Evolutionary conservation across 1,284 basidiomycete genomes (phyloP).

Genomic region (Moesziomyces parantarcticus): DNA sequence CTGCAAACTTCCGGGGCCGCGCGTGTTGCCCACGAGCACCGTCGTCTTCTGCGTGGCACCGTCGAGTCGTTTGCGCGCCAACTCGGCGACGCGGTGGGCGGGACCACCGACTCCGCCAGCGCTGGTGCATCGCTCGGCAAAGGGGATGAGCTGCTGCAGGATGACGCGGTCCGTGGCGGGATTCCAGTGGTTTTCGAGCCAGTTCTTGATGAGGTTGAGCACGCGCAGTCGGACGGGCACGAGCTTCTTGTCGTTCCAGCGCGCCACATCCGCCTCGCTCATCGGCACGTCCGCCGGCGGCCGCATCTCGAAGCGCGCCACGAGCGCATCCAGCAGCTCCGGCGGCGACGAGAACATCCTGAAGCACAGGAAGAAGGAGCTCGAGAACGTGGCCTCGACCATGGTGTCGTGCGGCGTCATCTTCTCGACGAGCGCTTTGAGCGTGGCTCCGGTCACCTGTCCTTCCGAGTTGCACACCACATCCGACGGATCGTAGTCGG

Average conservation of each 20-base stretch:
- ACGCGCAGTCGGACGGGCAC: conserved; percentile 88
- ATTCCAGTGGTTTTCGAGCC: conserved; percentile 92
- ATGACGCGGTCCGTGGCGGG: conserved; percentile 69
- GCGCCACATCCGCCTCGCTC: conserved; percentile 74
- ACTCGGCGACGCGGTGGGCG: conserved; percentile 71
- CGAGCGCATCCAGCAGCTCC: conserved; percentile 80
- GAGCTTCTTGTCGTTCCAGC: conserved; percentile 87
- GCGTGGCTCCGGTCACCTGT: conserved; percentile 87
- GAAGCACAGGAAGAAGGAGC: conserved; percentile 95
- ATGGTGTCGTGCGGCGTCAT: conserved; percentile 94
- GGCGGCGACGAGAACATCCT: conserved; percentile 86
- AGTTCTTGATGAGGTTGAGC: conserved; percentile 89
- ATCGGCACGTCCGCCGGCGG: conserved; percentile 70
- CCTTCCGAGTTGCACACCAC: conserved; percentile 91
- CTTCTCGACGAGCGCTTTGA: conserved; percentile 88
- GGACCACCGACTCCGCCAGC: conserved; percentile 74
- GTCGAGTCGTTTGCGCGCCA: conserved; percentile 49
- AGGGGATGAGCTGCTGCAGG: conserved; percentile 74
- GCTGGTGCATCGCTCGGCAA: conserved; percentile 73
- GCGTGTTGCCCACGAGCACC: conserved; percentile 40
- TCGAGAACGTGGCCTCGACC: conserved; percentile 80
- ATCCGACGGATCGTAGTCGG: conserved; percentile 74
- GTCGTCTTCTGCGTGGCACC: conserved; percentile 40
- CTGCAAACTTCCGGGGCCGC: conserved; percentile 55
- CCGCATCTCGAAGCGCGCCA: conserved; percentile 82